A percentile compares a stretch with the other conserved stretches of the same genome.
Conservation (phyloP, 1,139 yeast species). For the Casaregolazyma lundiana region DNA sequence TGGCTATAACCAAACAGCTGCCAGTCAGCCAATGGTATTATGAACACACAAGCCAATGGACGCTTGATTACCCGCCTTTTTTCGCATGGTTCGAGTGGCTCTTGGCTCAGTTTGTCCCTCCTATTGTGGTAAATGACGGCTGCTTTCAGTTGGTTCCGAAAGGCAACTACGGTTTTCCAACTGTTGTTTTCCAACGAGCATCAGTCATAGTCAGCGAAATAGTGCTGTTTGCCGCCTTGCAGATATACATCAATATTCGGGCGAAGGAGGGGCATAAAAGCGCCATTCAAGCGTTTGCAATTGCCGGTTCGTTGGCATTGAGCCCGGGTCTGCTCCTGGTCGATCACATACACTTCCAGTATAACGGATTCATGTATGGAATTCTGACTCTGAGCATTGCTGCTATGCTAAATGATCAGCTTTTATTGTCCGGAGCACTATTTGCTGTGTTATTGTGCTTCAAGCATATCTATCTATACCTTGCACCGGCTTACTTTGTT, state of each 20-base stretch:
- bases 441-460: slow-evolving; percentile 80
- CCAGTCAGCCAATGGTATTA: slow-evolving; percentile 80
- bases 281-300: slow-evolving; percentile 53
- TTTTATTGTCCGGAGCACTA: slow-evolving; percentile 63
- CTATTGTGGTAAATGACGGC: slow-evolving; percentile 59
- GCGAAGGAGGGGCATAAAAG: slow-evolving; percentile 34
- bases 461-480: slow-evolving; percentile 86
- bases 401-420: slow-evolving; percentile 56
- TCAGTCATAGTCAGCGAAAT: slow-evolving; percentile 79
- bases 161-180: slow-evolving; percentile 71
- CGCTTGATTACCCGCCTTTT: slow-evolving; percentile 95
- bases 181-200: slow-evolving; percentile 72
- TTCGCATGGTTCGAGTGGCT: slow-evolving; percentile 93
- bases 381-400: slow-evolving; percentile 68
- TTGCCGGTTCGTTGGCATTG: slow-evolving; percentile 75
- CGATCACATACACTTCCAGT: slow-evolving; percentile 93
- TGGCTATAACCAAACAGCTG: slow-evolving; percentile 77
- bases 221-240: slow-evolving; percentile 63
- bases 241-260: slow-evolving; percentile 61
- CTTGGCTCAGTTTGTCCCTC: slow-evolving; percentile 68
- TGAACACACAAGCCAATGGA: slow-evolving; percentile 88
- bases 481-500: slow-evolving; percentile 92
- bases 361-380: slow-evolving; percentile 91
- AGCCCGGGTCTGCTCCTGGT: slow-evolving; percentile 87
- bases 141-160: slow-evolving; percentile 64